A percentile compares a stretch with the other conserved stretches of the same genome.
Conservation (phyloP, 805 yeast species). For the Zygoascus biomembranicola region DNA sequence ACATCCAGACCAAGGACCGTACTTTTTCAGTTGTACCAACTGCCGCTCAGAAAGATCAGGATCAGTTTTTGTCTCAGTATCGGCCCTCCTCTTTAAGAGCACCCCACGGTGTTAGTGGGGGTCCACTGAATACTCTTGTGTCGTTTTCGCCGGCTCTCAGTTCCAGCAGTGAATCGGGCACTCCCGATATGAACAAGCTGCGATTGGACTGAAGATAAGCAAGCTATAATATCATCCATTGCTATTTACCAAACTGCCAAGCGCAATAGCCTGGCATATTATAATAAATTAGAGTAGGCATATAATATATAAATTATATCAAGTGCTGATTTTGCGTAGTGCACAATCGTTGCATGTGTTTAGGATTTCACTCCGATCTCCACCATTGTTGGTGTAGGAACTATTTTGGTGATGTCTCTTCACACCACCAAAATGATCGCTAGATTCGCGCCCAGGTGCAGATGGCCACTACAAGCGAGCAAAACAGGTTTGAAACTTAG, state of each 20-base stretch:
- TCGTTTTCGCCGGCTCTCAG: not conserved
- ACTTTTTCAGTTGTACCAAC: conserved; percentile 19
- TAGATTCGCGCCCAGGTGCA: not conserved
- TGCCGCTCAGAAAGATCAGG: conserved; percentile 1
- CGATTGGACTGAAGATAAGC: not conserved
- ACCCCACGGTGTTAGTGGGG: not conserved
- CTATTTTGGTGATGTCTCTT: not conserved
- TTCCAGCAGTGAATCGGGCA: not conserved
- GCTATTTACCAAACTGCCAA: too few relatives aligned
- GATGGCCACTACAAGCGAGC: not conserved
- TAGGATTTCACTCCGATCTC: too few relatives aligned
- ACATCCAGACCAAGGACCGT: conserved; percentile 15
- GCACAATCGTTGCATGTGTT: not conserved
- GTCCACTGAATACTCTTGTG: not conserved
- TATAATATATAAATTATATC: too few relatives aligned
- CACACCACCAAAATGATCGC: not conserved
- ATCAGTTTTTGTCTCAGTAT: not conserved
- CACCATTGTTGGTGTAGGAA: too few relatives aligned
- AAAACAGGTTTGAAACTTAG: not conserved
- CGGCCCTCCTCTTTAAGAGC: not conserved
- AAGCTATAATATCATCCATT: too few relatives aligned
- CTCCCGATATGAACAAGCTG: not conserved
- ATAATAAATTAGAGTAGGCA: too few relatives aligned
- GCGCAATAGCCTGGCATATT: too few relatives aligned
- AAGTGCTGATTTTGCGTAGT: too few relatives aligned